phyloP scores from a whole-genome alignment of 306 rosid genomes.

The Prosopis cineraria region DNA sequence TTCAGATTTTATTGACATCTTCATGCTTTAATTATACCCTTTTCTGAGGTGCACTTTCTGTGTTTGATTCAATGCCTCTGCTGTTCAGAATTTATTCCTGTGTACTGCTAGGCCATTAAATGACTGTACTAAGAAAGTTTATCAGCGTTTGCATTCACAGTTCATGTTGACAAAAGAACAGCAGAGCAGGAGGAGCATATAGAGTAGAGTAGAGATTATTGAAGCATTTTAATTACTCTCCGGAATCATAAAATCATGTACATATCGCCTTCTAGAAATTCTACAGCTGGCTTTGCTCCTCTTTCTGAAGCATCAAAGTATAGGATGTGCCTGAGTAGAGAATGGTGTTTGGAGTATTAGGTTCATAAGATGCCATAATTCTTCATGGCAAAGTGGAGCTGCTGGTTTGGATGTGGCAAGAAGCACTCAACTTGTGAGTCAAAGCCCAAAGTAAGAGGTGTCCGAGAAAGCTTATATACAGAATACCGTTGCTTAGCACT shows the following conservation, averaged over 20 bases:
- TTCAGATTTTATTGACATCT: not conserved
- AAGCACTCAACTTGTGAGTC: constrained; percentile 39
- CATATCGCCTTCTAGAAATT: not conserved
- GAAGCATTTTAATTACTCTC: not conserved
- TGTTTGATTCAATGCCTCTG: not conserved
- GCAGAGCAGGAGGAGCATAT: constrained; percentile 1
- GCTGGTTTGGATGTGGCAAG: constrained; percentile 64
- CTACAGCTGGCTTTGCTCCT: not conserved
- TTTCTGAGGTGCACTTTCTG: constrained; percentile 20
- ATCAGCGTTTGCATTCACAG: not conserved
- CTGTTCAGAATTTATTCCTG: constrained; percentile 21
- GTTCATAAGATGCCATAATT: constrained; percentile 1
- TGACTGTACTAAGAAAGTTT: constrained; percentile 10
- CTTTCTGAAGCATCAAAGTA: not conserved
- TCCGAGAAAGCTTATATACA: constrained; percentile 1
- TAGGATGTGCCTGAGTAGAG: not conserved
- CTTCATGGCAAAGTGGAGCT: constrained; percentile 49
- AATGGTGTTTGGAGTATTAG: constrained; percentile 19
- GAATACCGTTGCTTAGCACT: not conserved
- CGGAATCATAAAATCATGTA: not conserved
- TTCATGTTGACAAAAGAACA: constrained; percentile 20
- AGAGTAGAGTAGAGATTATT: not conserved
- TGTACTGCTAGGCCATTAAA: constrained; percentile 1
- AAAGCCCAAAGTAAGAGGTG: constrained; percentile 36
- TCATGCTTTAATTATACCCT: not conserved